A percentile compares a stretch with the other conserved stretches of the same genome.
These are phyloP conservation scores for Oidiodendron maius DNA, from an alignment of 495 filamentous ascomycete species.

Conservation along the genomic window DNA sequence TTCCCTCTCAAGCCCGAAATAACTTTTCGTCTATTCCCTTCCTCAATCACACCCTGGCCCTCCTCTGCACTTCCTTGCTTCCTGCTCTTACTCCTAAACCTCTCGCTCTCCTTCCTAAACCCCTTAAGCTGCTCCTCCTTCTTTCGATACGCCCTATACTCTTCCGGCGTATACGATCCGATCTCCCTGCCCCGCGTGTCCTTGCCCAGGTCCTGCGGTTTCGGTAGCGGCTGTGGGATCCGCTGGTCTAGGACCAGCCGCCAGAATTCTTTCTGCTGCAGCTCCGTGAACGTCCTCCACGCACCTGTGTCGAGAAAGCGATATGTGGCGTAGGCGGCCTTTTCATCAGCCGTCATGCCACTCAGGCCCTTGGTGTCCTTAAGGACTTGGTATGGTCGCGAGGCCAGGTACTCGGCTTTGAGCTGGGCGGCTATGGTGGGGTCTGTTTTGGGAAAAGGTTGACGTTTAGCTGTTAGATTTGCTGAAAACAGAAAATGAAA, in stretches of 20 bases:
- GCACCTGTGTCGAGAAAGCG: slow-evolving; percentile 17
- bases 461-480: too few species aligned
- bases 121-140: slow-evolving; percentile 21
- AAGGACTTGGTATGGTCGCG: slow-evolving; percentile 16
- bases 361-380: slow-evolving; percentile 13
- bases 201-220: slow-evolving; percentile 31
- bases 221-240: slow-evolving; percentile 32
- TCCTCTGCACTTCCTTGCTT: not conserved
- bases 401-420: slow-evolving; percentile 16
- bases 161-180: slow-evolving; percentile 30
- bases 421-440: slow-evolving; percentile 20
- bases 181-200: slow-evolving; percentile 37
- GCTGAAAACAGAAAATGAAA: too few species aligned
- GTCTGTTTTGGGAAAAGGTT: too few species aligned
- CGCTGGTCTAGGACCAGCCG: slow-evolving; percentile 36
- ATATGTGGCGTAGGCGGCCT: slow-evolving; percentile 12
- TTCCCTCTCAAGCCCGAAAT: slow-evolving; percentile 41
- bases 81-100: slow-evolving; percentile 10
- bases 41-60: too few species aligned
- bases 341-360: slow-evolving; percentile 13
- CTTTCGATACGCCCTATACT: slow-evolving; percentile 26
- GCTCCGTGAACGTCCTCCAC: slow-evolving; percentile 10
- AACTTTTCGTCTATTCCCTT: slow-evolving; percentile 33
- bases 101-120: slow-evolving; percentile 25
- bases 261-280: slow-evolving; percentile 41